Evolutionary conservation across 371 early-diverging fungal species (phyloP).

Genomic region (Globomyces sp.): DNA sequence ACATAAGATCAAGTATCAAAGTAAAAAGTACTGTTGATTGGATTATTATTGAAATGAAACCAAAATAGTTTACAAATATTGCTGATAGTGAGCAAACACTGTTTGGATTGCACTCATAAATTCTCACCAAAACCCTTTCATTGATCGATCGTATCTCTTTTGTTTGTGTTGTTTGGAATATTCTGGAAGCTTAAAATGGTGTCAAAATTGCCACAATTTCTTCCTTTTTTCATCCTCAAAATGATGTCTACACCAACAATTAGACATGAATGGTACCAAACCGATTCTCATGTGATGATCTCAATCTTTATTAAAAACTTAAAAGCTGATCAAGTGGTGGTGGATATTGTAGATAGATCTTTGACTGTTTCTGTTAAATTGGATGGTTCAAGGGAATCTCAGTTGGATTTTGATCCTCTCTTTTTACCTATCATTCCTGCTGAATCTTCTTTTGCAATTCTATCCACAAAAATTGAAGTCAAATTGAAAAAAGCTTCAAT

Average conservation of each 20-base stretch:
- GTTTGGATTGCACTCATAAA: no score
- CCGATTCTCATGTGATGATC: conserved; percentile 80
- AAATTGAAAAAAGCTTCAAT: conserved; percentile 73
- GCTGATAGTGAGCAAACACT: no score
- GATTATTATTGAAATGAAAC: no score
- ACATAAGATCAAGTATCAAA: no score
- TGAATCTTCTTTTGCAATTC: conserved; percentile 66
- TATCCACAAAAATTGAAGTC: conserved; percentile 93
- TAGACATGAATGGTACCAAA: conserved; percentile 97
- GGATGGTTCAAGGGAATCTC: conserved; percentile 66
- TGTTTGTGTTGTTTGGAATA: no score
- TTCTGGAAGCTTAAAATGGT: no score
- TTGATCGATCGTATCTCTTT: no score
- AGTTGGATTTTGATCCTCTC: conserved; percentile 75
- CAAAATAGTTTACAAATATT: no score
- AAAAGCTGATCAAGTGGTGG: conserved; percentile 54
- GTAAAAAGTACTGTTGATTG: no score
- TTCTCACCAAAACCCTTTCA: no score
- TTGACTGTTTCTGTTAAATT: conserved; percentile 77
- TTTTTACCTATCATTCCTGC: conserved; percentile 70
- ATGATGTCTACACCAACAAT: conserved; percentile 20
- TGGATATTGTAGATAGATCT: conserved; percentile 63
- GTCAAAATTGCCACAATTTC: no score
- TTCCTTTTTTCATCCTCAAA: neutral
- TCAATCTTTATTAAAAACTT: conserved; percentile 88